A percentile compares a stretch with the other conserved stretches of the same genome.
These are phyloP conservation scores for Synchytrium microbalum DNA, from an alignment of 371 early-diverging fungal genomes.

Conservation along the genomic window DNA sequence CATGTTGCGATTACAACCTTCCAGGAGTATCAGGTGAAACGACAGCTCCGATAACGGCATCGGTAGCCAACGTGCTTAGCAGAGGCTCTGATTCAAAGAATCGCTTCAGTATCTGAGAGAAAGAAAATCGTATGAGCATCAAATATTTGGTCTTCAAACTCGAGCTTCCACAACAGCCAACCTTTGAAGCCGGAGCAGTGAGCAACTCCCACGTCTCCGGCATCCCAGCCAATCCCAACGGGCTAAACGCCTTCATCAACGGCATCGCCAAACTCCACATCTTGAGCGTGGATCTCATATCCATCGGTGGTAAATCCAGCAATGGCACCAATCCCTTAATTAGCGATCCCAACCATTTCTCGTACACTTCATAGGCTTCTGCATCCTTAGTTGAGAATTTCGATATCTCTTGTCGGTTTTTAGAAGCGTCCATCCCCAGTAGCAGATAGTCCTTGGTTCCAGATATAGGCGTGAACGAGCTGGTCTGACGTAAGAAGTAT, in stretches of 20 bases:
- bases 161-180: too few species aligned
- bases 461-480: neutral
- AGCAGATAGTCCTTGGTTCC: neutral
- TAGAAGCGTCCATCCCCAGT: neutral
- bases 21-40: neutral
- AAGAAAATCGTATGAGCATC: neutral
- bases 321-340: neutral
- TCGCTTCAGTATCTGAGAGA: neutral
- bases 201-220: neutral
- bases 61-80: neutral
- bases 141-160: too few species aligned
- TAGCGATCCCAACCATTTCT: neutral
- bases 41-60: slow-evolving; percentile 1
- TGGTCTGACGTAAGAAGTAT: neutral
- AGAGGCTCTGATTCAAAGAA: slow-evolving; percentile 4
- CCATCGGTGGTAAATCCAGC: slow-evolving; percentile 1
- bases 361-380: neutral
- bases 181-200: neutral
- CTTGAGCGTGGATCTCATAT: neutral
- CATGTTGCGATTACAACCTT: too few species aligned
- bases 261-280: neutral
- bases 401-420: neutral
- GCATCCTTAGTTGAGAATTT: slow-evolving; percentile 2
- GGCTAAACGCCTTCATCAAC: neutral
- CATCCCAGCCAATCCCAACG: neutral